Conservation (phyloP, 305 asterid species). For the Rubia tinctorum region DNA sequence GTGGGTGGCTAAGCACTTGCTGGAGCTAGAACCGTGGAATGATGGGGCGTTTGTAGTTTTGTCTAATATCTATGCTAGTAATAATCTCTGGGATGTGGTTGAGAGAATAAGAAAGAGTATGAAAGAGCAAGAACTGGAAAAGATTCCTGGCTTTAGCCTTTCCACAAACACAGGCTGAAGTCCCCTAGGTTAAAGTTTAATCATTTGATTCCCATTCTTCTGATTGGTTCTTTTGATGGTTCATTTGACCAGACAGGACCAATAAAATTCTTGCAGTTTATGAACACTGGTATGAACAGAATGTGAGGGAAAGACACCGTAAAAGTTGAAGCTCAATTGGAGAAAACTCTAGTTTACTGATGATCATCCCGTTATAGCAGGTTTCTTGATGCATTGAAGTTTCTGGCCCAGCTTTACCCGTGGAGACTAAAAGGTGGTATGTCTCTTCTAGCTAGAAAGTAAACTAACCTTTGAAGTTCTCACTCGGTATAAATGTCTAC, state of each 20-base stretch:
- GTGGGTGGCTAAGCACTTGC: slow-evolving; percentile 65
- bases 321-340: not conserved
- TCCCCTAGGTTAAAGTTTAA: not conserved
- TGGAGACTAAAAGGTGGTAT: not conserved
- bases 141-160: slow-evolving; percentile 71
- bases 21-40: slow-evolving; percentile 71
- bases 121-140: slow-evolving; percentile 55
- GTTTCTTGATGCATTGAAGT: not conserved
- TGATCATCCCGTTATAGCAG: not conserved
- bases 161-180: slow-evolving; percentile 25
- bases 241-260: not conserved
- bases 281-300: not conserved
- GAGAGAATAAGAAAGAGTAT: slow-evolving; percentile 56
- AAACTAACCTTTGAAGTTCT: not conserved
- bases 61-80: slow-evolving; percentile 82
- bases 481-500: not conserved
- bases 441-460: not conserved
- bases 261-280: not conserved
- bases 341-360: not conserved
- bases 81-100: slow-evolving; percentile 72
- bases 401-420: not conserved
- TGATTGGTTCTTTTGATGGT: not conserved
- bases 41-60: slow-evolving; percentile 75
- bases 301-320: not conserved
- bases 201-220: not conserved